Percentiles rank a stretch among this genome's conserved stretches.
Conservation (phyloP, 805 yeast genomes). For the Suhomyces canberraensis region DNA sequence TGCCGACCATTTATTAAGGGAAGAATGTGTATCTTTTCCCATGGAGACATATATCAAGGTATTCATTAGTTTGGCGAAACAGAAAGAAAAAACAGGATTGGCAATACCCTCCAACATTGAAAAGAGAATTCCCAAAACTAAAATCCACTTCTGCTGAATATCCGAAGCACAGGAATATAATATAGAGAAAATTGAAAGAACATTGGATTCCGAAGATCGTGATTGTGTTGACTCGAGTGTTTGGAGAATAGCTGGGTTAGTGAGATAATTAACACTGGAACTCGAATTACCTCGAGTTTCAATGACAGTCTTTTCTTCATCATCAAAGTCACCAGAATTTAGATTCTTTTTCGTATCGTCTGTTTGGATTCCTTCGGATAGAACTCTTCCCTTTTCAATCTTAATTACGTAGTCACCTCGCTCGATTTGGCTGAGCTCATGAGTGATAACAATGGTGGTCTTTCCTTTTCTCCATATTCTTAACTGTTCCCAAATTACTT, state of each 20-base stretch:
- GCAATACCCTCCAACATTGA: constrained; percentile 58
- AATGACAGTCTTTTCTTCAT: background rate
- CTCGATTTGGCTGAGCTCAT: constrained; percentile 60
- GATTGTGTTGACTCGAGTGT: constrained; percentile 16
- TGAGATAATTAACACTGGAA: constrained; percentile 14
- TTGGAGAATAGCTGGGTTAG: constrained; percentile 20
- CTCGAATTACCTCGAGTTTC: background rate
- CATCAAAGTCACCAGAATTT: background rate
- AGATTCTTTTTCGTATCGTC: background rate
- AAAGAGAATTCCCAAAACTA: constrained; percentile 49
- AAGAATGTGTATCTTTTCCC: constrained; percentile 26
- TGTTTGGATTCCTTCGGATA: constrained; percentile 12
- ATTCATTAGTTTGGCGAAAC: constrained; percentile 65
- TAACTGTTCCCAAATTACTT: constrained; percentile 46
- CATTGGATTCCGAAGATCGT: constrained; percentile 6
- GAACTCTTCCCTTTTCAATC: constrained; percentile 57
- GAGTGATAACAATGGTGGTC: constrained; percentile 82
- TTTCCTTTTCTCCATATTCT: constrained; percentile 59
- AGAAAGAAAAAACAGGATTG: constrained; percentile 76
- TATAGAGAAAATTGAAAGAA: constrained; percentile 23
- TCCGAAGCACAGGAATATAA: constrained; percentile 21
- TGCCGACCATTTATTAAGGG: constrained; percentile 62
- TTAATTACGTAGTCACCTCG: constrained; percentile 56
- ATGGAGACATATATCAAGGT: constrained; percentile 53
- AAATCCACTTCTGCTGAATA: constrained; percentile 17